A percentile compares a stretch with the other conserved stretches of the same genome.
Conservation (phyloP, 2,329 filamentous ascomycete species). For the Penicillium freii region DNA sequence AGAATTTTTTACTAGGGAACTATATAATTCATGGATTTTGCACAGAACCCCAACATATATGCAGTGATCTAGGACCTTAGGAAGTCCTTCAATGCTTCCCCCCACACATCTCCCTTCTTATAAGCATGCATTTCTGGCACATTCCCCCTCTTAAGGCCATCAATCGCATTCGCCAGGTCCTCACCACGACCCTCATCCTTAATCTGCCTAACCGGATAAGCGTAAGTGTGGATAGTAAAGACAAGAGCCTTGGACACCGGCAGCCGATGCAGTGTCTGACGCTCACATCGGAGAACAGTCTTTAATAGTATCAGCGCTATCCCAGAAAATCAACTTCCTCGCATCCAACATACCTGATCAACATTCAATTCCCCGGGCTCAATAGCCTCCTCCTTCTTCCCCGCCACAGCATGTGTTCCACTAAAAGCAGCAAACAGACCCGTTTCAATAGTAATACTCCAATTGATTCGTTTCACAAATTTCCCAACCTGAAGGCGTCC, state of each 20-base stretch:
- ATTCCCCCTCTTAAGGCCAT: constrained; percentile 57
- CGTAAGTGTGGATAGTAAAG: constrained; percentile 64
- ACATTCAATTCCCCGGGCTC: constrained; percentile 45
- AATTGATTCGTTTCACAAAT: constrained; percentile 57
- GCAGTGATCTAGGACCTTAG: constrained; percentile 31
- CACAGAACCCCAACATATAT: not conserved
- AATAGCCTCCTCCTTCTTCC: constrained; percentile 19
- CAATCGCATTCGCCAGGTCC: constrained; percentile 56
- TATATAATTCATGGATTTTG: not conserved
- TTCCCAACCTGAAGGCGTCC: constrained; percentile 52
- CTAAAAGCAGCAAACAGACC: constrained; percentile 44
- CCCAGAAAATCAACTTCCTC: not conserved
- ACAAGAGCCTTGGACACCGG: constrained; percentile 54
- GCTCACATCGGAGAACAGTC: constrained; percentile 56
- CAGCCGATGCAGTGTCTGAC: constrained; percentile 61
- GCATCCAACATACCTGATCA: constrained; percentile 37
- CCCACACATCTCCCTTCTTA: constrained; percentile 59
- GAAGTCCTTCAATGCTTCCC: constrained; percentile 53
- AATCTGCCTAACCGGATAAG: constrained; percentile 55
- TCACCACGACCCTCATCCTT: constrained; percentile 57
- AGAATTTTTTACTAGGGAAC: too few species aligned
- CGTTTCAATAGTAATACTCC: constrained; percentile 42
- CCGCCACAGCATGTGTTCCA: constrained; percentile 32
- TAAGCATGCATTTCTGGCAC: constrained; percentile 59
- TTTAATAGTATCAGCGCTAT: constrained; percentile 20